Evolutionary conservation across 805 yeast species (phyloP).

Genomic region (Alloascoidea africana): DNA sequence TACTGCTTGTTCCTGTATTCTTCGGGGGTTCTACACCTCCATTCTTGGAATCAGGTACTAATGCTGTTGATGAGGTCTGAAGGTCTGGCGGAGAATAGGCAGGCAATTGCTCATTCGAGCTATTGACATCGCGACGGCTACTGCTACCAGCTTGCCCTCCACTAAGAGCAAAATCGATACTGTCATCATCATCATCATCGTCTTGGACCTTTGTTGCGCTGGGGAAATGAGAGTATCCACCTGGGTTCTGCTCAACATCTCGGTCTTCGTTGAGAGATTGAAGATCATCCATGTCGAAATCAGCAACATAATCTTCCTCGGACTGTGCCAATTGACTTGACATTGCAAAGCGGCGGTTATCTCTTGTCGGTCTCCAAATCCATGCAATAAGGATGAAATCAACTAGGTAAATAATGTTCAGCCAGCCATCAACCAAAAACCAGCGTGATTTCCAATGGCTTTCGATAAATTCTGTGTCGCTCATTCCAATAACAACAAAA

Average conservation of each 20-base stretch:
- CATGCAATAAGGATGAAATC: slow-evolving; percentile 76
- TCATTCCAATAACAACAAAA: slow-evolving; percentile 57
- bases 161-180: slow-evolving; percentile 1
- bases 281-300: slow-evolving; percentile 1
- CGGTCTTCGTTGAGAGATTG: neutral
- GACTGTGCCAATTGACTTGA: slow-evolving; percentile 79
- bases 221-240: neutral
- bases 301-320: slow-evolving; percentile 42
- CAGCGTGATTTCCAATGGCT: slow-evolving; percentile 86
- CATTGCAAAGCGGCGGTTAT: slow-evolving; percentile 87
- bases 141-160: neutral
- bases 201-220: slow-evolving; percentile 1
- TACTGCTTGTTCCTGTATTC: too few species aligned
- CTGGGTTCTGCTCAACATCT: slow-evolving; percentile 1
- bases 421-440: slow-evolving; percentile 89
- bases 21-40: neutral
- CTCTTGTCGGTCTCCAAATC: slow-evolving; percentile 96
- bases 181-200: neutral
- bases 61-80: neutral
- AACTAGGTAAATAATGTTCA: slow-evolving; percentile 70
- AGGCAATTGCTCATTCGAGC: too few species aligned
- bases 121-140: too few species aligned
- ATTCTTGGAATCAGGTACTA: neutral
- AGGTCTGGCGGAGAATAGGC: neutral
- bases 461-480: slow-evolving; percentile 64